Percentiles rank a stretch among this genome's conserved stretches.
These are phyloP conservation scores for Ramaria rubella DNA, from an alignment of 768 basidiomycete genomes.

Conservation along the genomic window DNA sequence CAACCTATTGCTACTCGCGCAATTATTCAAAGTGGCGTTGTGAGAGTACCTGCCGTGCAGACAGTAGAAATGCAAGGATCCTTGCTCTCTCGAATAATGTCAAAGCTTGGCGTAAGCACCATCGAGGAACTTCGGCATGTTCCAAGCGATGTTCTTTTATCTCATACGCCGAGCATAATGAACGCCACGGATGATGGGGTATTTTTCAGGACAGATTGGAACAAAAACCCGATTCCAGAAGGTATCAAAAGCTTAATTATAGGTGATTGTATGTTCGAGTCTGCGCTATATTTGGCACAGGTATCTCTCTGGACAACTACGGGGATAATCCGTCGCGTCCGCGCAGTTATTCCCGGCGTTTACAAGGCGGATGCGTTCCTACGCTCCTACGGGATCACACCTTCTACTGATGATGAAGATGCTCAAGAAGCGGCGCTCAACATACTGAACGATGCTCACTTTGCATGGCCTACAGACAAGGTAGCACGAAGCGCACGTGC, in stretches of 20 bases:
- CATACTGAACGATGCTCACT: slow-evolving; percentile 64
- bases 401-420: slow-evolving; percentile 5
- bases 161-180: too few relatives aligned
- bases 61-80: slow-evolving; percentile 51
- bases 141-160: too few relatives aligned
- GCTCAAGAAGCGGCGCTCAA: slow-evolving; percentile 40
- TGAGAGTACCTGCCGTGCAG: slow-evolving; percentile 53
- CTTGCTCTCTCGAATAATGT: slow-evolving; percentile 51
- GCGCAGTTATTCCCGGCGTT: slow-evolving; percentile 68
- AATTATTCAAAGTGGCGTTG: slow-evolving; percentile 65
- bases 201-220: too few relatives aligned
- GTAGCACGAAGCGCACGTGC: slow-evolving; percentile 47
- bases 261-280: slow-evolving; percentile 63
- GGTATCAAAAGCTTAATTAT: slow-evolving; percentile 54
- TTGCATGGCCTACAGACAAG: slow-evolving; percentile 74
- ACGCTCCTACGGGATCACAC: slow-evolving; percentile 63
- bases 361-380: slow-evolving; percentile 53
- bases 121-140: too few relatives aligned
- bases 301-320: slow-evolving; percentile 58
- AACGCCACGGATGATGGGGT: too few relatives aligned
- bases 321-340: slow-evolving; percentile 58
- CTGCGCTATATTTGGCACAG: slow-evolving; percentile 53
- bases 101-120: too few relatives aligned
- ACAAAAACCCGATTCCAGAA: slow-evolving; percentile 37
- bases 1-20: slow-evolving; percentile 54